Conservation (phyloP, 495 filamentous ascomycete genomes). For the Penicillium chermesinum region DNA sequence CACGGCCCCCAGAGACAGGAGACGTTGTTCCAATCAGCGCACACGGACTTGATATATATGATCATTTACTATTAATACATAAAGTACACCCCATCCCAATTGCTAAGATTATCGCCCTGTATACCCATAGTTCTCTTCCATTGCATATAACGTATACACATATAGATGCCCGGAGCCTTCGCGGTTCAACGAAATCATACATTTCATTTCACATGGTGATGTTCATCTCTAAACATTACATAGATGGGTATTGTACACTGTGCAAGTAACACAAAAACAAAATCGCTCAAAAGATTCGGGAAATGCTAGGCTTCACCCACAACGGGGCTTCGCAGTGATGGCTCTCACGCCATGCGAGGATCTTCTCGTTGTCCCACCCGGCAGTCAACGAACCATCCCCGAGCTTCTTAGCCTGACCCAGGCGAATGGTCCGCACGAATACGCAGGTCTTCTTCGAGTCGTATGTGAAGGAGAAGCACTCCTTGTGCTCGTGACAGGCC, state of each 20-base stretch:
- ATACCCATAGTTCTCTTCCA: no score
- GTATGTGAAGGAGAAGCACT: constrained; percentile 30
- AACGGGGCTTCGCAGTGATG: background rate
- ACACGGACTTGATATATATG: no score
- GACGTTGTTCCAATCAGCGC: no score
- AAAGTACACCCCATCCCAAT: no score
- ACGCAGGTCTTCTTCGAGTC: constrained; percentile 20
- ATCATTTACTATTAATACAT: no score
- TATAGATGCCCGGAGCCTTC: no score
- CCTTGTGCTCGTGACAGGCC: constrained; percentile 22
- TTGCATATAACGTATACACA: background rate
- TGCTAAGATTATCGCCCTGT: no score
- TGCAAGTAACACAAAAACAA: background rate
- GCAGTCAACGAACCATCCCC: constrained; percentile 15
- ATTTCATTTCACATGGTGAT: background rate
- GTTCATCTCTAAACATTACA: background rate
- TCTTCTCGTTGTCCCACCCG: constrained; percentile 32
- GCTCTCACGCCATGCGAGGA: constrained; percentile 19
- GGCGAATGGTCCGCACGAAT: constrained; percentile 23
- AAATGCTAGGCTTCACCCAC: constrained; percentile 32
- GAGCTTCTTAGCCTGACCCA: constrained; percentile 13
- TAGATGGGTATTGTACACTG: constrained; percentile 1
- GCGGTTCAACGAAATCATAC: background rate
- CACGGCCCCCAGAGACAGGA: no score
- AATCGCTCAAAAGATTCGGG: constrained; percentile 23